Evolutionary conservation across 345 rosid genomes (phyloP).

Genomic region (Acer yangbiense): DNA sequence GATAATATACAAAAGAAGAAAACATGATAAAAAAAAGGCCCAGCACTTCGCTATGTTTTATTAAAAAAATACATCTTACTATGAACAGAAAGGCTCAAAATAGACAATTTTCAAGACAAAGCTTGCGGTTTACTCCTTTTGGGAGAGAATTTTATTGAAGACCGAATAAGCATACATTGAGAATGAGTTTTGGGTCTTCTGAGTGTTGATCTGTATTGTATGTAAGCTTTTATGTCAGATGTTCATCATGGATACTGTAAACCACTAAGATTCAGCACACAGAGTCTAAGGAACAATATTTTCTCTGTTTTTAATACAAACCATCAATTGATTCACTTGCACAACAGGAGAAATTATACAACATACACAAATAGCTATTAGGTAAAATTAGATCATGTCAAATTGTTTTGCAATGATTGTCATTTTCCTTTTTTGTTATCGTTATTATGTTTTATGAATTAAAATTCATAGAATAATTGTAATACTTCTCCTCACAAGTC

Average conservation of each 20-base stretch:
- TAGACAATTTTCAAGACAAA: not conserved
- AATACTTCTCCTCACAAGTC: not conserved
- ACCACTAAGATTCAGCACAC: not conserved
- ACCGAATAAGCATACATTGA: no score
- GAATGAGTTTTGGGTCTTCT: not conserved
- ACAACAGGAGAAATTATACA: not conserved
- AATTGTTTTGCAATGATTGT: not conserved
- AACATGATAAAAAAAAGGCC: not conserved
- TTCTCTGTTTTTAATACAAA: not conserved
- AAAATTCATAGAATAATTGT: not conserved
- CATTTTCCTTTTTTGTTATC: conserved; percentile 8
- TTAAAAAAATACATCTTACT: not conserved
- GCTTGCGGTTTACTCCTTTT: not conserved
- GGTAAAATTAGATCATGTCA: not conserved
- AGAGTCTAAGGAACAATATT: not conserved
- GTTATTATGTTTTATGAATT: not conserved
- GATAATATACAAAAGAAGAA: not conserved
- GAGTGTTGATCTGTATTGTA: not conserved
- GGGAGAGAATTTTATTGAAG: not conserved
- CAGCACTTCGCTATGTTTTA: not conserved
- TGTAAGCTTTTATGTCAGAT: not conserved
- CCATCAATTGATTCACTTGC: not conserved
- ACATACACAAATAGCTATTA: not conserved
- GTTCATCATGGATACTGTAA: not conserved
- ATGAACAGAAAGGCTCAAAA: not conserved